A percentile compares a stretch with the other conserved stretches of the same genome.
phyloP scores from a whole-genome alignment of 352 stramenopile species.

The Pythium folliculosum region DNA sequence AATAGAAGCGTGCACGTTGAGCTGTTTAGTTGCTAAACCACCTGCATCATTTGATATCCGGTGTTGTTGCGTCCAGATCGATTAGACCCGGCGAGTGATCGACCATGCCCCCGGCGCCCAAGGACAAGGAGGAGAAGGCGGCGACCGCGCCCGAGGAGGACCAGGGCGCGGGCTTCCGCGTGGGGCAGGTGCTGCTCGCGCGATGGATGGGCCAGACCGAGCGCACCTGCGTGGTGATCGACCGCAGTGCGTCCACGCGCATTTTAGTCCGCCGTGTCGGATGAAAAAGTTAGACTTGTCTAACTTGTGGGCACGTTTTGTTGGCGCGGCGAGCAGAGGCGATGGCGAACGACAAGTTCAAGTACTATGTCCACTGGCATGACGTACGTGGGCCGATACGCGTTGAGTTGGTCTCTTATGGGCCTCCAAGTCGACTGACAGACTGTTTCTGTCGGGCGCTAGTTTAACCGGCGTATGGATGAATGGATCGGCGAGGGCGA shows the following conservation, averaged over 20 bases:
- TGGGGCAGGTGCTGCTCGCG: constrained; percentile 66
- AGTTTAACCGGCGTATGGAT: constrained; percentile 90
- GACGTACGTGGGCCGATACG: constrained; percentile 38
- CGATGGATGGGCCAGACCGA: constrained; percentile 80
- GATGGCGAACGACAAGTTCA: constrained; percentile 65
- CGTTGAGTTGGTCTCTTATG: not conserved
- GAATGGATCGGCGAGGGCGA: constrained; percentile 87
- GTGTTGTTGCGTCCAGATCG: not conserved
- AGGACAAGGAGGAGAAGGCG: constrained; percentile 25
- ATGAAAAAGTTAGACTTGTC: not conserved
- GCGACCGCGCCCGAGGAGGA: constrained; percentile 22
- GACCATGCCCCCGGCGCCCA: constrained; percentile 14
- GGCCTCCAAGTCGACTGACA: not conserved
- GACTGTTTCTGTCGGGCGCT: not conserved
- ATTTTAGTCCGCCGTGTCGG: too few species aligned
- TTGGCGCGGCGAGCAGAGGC: constrained; percentile 30
- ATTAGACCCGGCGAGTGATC: not conserved
- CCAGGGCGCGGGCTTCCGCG: constrained; percentile 39
- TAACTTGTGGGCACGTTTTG: constrained; percentile 2
- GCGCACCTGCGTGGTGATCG: constrained; percentile 79
- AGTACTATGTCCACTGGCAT: constrained; percentile 88
- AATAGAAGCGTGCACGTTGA: constrained; percentile 3
- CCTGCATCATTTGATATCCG: constrained; percentile 10
- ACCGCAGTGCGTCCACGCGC: constrained; percentile 52
- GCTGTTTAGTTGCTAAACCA: not conserved